These are phyloP conservation scores for Simmondsia chinensis DNA, from an alignment of 148 eudicot genomes.

Conservation along the genomic window DNA sequence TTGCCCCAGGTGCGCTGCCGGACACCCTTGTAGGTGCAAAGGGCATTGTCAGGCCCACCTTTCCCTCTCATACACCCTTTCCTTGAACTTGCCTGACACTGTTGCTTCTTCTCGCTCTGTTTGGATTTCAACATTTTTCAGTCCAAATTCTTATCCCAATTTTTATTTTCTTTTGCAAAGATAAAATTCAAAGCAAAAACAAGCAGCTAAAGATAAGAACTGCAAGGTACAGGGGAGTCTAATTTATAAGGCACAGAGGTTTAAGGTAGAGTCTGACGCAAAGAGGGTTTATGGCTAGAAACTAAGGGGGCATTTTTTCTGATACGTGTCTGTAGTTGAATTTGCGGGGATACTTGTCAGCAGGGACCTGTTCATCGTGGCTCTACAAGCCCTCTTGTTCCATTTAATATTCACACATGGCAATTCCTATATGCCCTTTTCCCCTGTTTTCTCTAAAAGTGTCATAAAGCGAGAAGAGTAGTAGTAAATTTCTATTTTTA, in stretches of 20 bases:
- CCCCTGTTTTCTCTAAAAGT: neutral
- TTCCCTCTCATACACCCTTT: slow-evolving; percentile 95
- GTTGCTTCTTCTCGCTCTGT: slow-evolving; percentile 15
- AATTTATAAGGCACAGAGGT: slow-evolving; percentile 14
- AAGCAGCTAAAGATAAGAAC: slow-evolving; percentile 1
- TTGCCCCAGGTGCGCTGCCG: slow-evolving; percentile 98
- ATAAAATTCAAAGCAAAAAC: neutral
- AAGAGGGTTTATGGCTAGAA: slow-evolving; percentile 3
- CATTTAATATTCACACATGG: slow-evolving; percentile 22
- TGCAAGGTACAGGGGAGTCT: neutral
- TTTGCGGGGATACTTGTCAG: slow-evolving; percentile 35
- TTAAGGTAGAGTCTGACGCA: neutral
- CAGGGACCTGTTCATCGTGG: slow-evolving; percentile 30
- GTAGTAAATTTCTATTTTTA: neutral
- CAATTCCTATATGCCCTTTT: slow-evolving; percentile 2
- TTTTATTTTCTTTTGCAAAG: no score
- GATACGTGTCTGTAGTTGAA: slow-evolving; percentile 34
- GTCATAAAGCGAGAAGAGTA: neutral
- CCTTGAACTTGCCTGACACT: slow-evolving; percentile 44
- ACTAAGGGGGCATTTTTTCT: neutral
- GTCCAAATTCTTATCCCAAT: no score
- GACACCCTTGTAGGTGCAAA: slow-evolving; percentile 86
- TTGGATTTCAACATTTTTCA: slow-evolving; percentile 30
- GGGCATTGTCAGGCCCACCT: slow-evolving; percentile 91
- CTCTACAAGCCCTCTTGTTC: slow-evolving; percentile 10